Percentiles rank a stretch among this genome's conserved stretches.
Conservation (phyloP, 306 rosid species). For the Ceratonia siliqua region DNA sequence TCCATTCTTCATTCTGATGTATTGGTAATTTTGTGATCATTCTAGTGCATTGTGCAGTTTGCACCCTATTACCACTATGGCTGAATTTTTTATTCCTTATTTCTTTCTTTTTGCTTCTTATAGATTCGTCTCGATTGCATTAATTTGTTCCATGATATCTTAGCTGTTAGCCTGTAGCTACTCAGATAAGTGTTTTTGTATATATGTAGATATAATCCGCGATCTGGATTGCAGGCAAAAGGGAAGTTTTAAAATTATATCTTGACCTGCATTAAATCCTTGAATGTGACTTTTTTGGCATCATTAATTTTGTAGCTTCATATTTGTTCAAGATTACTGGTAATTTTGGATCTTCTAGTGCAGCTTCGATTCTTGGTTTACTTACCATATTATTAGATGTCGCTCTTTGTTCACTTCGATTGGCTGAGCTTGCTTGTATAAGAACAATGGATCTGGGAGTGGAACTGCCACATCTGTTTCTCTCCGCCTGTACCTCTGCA, state of each 20-base stretch:
- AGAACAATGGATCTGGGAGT: slow-evolving; percentile 20
- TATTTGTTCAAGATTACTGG: not conserved
- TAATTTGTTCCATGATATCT: not conserved
- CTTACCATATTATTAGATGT: not conserved
- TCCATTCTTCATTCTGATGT: not conserved
- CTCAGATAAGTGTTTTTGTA: not conserved
- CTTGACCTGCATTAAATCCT: slow-evolving; percentile 8
- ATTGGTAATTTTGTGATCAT: not conserved
- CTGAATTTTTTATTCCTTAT: not conserved
- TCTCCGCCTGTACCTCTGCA: not conserved
- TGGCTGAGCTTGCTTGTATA: not conserved
- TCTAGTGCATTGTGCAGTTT: not conserved
- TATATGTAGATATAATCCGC: slow-evolving; percentile 1
- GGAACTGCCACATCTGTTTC: not conserved
- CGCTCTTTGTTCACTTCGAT: not conserved
- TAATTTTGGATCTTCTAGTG: slow-evolving; percentile 3
- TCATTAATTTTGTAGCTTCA: not conserved
- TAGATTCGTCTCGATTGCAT: not conserved
- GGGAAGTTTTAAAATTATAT: not conserved
- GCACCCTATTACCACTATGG: not conserved
- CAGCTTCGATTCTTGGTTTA: not conserved
- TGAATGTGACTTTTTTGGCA: not conserved
- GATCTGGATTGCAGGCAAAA: slow-evolving; percentile 28
- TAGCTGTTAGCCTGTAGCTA: not conserved
- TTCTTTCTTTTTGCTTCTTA: not conserved